phyloP scores from a whole-genome alignment of 2,329 filamentous ascomycete species.

The Lachnellula cervina region DNA sequence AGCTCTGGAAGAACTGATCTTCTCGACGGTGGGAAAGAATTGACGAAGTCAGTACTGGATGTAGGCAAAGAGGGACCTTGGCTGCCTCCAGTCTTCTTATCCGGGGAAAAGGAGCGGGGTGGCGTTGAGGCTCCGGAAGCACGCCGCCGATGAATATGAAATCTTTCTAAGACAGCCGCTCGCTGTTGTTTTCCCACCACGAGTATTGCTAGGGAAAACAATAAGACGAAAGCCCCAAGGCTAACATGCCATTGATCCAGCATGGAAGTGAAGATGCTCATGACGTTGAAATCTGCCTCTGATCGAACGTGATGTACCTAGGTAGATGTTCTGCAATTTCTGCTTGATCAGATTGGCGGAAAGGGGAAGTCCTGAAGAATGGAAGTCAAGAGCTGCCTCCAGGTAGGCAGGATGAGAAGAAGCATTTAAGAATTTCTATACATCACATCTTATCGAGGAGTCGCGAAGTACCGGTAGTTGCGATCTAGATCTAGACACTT shows the following conservation, averaged over 20 bases:
- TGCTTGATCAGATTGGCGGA: no score
- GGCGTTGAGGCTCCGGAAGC: constrained; percentile 30
- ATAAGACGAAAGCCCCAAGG: constrained; percentile 22
- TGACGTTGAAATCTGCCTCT: constrained; percentile 1
- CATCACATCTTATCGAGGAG: constrained; percentile 1
- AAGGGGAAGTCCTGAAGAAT: no score
- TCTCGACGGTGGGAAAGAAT: constrained; percentile 27
- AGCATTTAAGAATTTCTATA: not conserved
- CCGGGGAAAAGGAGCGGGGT: constrained; percentile 28
- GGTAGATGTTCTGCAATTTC: no score
- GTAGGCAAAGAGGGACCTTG: constrained; percentile 1
- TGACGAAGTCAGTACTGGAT: constrained; percentile 17
- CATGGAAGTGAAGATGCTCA: constrained; percentile 15
- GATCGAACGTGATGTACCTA: no score
- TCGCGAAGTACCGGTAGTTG: not conserved
- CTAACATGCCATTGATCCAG: constrained; percentile 22
- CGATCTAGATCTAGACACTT: not conserved
- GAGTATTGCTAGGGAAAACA: constrained; percentile 18
- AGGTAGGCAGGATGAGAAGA: not conserved
- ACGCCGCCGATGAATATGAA: constrained; percentile 26
- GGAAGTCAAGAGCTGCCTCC: not conserved
- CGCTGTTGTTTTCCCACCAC: constrained; percentile 21
- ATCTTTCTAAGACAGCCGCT: constrained; percentile 20
- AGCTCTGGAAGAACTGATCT: constrained; percentile 24
- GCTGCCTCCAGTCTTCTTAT: constrained; percentile 9